Evolutionary conservation across 2,329 filamentous ascomycete species (phyloP), one percentile per base, ranked within the genome.

Genomic region (Onygena corvina): DNA sequence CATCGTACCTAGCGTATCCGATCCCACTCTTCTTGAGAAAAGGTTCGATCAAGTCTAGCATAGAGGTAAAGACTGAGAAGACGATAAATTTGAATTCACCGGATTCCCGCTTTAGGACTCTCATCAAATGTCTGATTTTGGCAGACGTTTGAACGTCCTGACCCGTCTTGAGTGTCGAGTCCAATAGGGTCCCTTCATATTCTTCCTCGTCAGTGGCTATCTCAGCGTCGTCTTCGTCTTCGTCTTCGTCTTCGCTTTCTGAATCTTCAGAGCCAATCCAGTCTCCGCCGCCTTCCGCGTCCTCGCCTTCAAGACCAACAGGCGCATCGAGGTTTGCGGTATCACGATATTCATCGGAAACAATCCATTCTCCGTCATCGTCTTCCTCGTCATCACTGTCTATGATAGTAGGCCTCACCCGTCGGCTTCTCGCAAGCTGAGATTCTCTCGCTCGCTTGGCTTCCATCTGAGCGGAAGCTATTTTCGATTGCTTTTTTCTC

Each of bases 51-150:
- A 96, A 80, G 69, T 96, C 86, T 40, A 98, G 80, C 92, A 98
- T 98, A 0, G 87, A 92, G 0, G 92, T 98, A 68, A 98, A 98
- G 60, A 96, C 87, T 1, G 88, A 94, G 68, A 98, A 98, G 55
- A 98, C 88, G 60, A 98, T 98, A 62, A 94, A 94, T 64, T 98
- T 98, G 75, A 94, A 86, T 52, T 87, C 75, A 1, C 75, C 71
- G 0, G 81, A 81, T 65, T 98, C 92, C 38, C 79, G 79, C 55
- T 81, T 77, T 6, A 98, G 77, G 47, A 98, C 85, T 53, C 80
- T 75, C 60, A 94, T 77, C 16, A 96, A 76, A 58, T 92, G 81
- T 38, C 84, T 81, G 60, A 98, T 93, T 71, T 98, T 98, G 58
- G 92, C 90, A 0, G 92, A 98, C 1, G 66, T 62, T 52, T 60